Percentiles rank a stretch among this genome's conserved stretches.
Evolutionary conservation across 1,139 yeast genomes (phyloP).

Genomic region (Taphrina populina): DNA sequence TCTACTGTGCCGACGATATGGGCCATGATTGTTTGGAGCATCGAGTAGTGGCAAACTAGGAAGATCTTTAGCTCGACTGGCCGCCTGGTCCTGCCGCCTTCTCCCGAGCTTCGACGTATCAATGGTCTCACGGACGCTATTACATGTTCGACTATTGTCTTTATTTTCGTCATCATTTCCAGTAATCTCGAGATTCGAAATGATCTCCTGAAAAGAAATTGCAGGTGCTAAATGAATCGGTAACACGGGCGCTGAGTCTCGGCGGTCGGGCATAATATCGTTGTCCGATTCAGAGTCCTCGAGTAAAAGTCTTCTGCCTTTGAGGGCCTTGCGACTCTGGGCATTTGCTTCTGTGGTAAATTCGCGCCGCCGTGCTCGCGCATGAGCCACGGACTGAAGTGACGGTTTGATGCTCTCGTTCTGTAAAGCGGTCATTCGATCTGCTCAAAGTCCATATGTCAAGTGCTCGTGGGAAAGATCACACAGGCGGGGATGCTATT

Average conservation of each 20-base stretch:
- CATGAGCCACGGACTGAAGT: background rate
- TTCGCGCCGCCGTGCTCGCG: slow-evolving; percentile 10
- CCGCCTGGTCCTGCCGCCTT: too few relatives aligned
- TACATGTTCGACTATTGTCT: too few relatives aligned
- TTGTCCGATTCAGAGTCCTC: slow-evolving; percentile 17
- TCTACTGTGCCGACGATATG: slow-evolving; percentile 5
- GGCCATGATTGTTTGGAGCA: background rate
- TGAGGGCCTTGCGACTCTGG: background rate
- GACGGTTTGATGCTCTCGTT: too few relatives aligned
- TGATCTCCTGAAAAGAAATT: slow-evolving; percentile 18
- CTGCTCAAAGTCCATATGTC: too few relatives aligned
- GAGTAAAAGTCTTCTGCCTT: slow-evolving; percentile 6
- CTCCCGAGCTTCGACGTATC: too few relatives aligned
- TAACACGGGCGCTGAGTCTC: background rate
- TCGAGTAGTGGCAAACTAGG: background rate
- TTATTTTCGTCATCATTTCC: too few relatives aligned
- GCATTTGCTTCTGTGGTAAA: background rate
- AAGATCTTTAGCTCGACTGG: slow-evolving; percentile 1
- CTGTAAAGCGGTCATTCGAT: too few relatives aligned
- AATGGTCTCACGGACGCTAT: too few relatives aligned
- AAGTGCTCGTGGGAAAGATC: too few relatives aligned
- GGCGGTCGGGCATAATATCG: background rate
- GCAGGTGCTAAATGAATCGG: background rate
- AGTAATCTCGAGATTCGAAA: slow-evolving; percentile 5
- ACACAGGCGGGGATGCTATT: too few relatives aligned